A percentile compares a stretch with the other conserved stretches of the same genome.
Evolutionary conservation across 306 rosid species (phyloP).

Genomic region (Rosa chinensis): DNA sequence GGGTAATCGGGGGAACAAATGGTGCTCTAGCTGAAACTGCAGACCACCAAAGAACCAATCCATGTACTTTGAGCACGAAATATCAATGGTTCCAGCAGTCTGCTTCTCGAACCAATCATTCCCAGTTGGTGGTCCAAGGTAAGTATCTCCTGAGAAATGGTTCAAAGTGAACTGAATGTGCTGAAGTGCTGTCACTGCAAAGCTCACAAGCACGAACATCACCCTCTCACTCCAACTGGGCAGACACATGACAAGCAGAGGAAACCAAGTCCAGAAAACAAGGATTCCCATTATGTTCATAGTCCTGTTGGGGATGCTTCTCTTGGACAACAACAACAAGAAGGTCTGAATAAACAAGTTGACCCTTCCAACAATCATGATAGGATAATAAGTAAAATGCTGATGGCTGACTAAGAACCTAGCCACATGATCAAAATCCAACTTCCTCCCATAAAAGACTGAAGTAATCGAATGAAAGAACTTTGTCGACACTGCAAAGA

Average conservation of each 20-base stretch:
- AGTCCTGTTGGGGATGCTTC: slow-evolving; percentile 57
- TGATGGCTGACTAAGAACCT: slow-evolving; percentile 73
- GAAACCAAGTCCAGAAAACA: slow-evolving; percentile 88
- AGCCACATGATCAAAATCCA: slow-evolving; percentile 62
- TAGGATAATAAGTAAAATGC: slow-evolving; percentile 74
- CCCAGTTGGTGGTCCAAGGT: slow-evolving; percentile 60
- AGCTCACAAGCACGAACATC: slow-evolving; percentile 61
- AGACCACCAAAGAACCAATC: slow-evolving; percentile 85
- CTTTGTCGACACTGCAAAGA: slow-evolving; percentile 66
- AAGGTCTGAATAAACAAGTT: slow-evolving; percentile 70
- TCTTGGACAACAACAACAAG: slow-evolving; percentile 47
- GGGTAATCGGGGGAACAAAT: slow-evolving; percentile 53
- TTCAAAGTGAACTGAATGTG: slow-evolving; percentile 72
- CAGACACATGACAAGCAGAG: slow-evolving; percentile 55
- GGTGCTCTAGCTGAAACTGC: slow-evolving; percentile 62
- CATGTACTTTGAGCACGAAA: slow-evolving; percentile 64
- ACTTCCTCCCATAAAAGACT: slow-evolving; percentile 60
- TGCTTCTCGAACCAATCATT: slow-evolving; percentile 81
- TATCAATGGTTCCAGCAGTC: slow-evolving; percentile 61
- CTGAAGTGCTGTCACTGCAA: slow-evolving; percentile 58
- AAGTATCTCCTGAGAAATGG: slow-evolving; percentile 67
- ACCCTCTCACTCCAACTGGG: slow-evolving; percentile 78
- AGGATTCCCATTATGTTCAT: slow-evolving; percentile 57
- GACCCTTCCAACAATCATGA: slow-evolving; percentile 60
- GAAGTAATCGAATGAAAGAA: slow-evolving; percentile 59